These are phyloP conservation scores for Alternaria sp. DNA, from an alignment of 2,329 filamentous ascomycete genomes.

Conservation along the genomic window DNA sequence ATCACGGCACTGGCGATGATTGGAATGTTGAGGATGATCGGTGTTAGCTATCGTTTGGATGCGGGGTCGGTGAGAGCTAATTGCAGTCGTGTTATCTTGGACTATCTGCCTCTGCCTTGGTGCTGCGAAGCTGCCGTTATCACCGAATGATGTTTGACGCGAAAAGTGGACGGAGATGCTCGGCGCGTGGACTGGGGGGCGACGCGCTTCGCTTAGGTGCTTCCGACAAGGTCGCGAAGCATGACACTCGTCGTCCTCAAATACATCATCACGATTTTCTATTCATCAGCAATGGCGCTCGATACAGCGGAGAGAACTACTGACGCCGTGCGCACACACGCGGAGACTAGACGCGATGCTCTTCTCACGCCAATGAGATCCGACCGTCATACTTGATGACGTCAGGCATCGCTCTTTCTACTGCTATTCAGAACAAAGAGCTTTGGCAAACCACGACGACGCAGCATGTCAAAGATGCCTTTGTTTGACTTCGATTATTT, in stretches of 20 bases:
- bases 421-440: not conserved
- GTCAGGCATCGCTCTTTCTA: not conserved
- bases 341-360: not conserved
- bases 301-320: not conserved
- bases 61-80: slow-evolving; percentile 1
- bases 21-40: slow-evolving; percentile 2
- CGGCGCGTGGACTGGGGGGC: not conserved
- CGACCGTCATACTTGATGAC: not conserved
- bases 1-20: not conserved
- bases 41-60: not conserved
- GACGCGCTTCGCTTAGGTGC: not conserved
- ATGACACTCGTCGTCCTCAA: too few relatives aligned
- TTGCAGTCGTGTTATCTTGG: not conserved
- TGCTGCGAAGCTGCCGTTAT: not conserved
- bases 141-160: not conserved
- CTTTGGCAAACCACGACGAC: not conserved
- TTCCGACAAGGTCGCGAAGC: not conserved
- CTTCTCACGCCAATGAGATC: not conserved
- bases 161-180: not conserved
- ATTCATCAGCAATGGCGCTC: not conserved
- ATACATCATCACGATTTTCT: not conserved
- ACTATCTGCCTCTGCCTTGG: not conserved
- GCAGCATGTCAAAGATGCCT: not conserved
- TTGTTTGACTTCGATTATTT: not conserved
- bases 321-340: not conserved